Evolutionary conservation across 768 basidiomycete genomes (phyloP), one percentile per base, ranked within the genome.

Genomic region (Termitomyces bulborhizus): DNA sequence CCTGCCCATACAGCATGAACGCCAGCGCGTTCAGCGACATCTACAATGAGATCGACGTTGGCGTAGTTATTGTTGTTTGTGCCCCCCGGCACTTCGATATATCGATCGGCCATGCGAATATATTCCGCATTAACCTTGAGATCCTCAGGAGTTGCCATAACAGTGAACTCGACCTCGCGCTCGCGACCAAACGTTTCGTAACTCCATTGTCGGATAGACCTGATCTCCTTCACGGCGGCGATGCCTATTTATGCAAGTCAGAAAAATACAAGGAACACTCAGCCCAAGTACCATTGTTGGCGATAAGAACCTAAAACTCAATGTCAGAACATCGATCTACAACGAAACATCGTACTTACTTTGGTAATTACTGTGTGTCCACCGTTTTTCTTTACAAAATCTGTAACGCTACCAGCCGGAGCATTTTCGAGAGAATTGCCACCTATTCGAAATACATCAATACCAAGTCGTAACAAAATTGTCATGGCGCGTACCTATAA

Each of bases 1-100:
- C 97, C 97, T 36, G 97, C 97, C 97, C 97, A 99, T 26, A 99
- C 97, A 43, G 97, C 97, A 66, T 99, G 97, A 1, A 98, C 97
- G 32, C 94, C 97, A 21, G 93, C 82, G 61, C 97, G 87, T 73
- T 99, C 95, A 42, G 97, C 97, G 55, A 99, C 85, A 67, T 99
- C 97, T 56, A 98, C 91, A 65, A 99, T 98, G 66, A 97, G 86
- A 66, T 99, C 97, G 64, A 99, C 97, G 69, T 99, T 99, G 62
- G 97, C 97, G 66, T 98, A 98, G 72, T 99, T 98, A 81, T 98
- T 94, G 79, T 98, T 99, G 71, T 99, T 99, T 18, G 89, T 84
- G 58, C 97, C 97, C 57, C 97, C 97, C 18, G 97, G 95, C 8
- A 99, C 97, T 72, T 99, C 97, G 66, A 99, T 89, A 68, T 97